Percentiles rank a stretch among this genome's conserved stretches.
These are phyloP conservation scores for Loxodes magnus DNA, from an alignment of 73 alveolate species.

Conservation along the genomic window DNA sequence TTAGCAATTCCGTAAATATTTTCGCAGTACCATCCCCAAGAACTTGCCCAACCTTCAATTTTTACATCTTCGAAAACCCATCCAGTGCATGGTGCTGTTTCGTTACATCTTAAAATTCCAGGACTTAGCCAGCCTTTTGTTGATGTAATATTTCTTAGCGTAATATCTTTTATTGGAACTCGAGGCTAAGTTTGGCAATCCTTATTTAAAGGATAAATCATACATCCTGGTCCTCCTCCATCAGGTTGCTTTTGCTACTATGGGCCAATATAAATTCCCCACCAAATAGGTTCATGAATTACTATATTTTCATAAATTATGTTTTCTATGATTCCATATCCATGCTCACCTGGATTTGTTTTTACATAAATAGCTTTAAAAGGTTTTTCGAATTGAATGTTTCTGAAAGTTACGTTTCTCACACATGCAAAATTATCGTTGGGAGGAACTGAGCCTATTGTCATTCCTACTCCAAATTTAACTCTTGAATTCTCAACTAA, in stretches of 20 bases:
- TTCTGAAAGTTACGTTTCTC: conserved; percentile 24
- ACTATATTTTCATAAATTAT: conserved; percentile 30
- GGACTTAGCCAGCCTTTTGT: conserved; percentile 22
- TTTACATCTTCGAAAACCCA: conserved; percentile 23
- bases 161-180: conserved; percentile 20
- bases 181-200: conserved; percentile 34
- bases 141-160: conserved; percentile 13
- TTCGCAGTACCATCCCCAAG: conserved; percentile 16
- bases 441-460: conserved; percentile 49
- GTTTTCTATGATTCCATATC: conserved; percentile 23
- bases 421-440: conserved; percentile 22
- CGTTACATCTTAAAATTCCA: conserved; percentile 31
- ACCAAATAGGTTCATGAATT: conserved; percentile 33
- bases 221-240: conserved; percentile 44
- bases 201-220: conserved; percentile 26
- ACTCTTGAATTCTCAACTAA: conserved; percentile 20
- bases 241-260: conserved; percentile 43
- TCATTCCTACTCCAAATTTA: conserved; percentile 36
- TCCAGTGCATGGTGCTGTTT: conserved; percentile 34
- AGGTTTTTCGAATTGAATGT: conserved; percentile 24
- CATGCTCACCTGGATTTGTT: conserved; percentile 35
- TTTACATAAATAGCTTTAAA: conserved; percentile 35
- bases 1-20: conserved; percentile 1
- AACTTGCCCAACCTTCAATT: conserved; percentile 26
- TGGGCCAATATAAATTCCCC: conserved; percentile 43